Conservation (phyloP, 768 basidiomycete genomes). For the Boletus tomentosulus region DNA sequence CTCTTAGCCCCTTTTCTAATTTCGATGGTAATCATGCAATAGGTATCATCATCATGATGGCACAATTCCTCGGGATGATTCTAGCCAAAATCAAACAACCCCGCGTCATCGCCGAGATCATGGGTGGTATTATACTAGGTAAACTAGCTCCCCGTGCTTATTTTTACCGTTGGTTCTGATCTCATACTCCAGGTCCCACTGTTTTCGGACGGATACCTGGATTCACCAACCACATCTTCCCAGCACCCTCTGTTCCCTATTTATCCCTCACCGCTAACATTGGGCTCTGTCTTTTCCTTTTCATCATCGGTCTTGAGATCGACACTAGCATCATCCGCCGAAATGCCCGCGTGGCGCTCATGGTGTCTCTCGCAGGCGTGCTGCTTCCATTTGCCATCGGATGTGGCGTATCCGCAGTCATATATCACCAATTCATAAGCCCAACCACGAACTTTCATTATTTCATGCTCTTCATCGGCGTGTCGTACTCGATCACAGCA, state of each 20-base stretch:
- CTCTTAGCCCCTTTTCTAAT: neutral
- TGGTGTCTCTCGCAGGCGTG: slow-evolving; percentile 80
- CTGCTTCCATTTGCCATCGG: slow-evolving; percentile 85
- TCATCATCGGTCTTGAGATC: slow-evolving; percentile 91
- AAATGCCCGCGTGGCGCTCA: slow-evolving; percentile 60
- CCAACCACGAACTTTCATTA: slow-evolving; percentile 62
- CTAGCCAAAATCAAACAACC: slow-evolving; percentile 78
- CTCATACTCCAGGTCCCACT: slow-evolving; percentile 36
- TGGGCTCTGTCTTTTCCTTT: slow-evolving; percentile 84
- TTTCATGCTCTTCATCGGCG: slow-evolving; percentile 93
- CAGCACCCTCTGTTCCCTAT: slow-evolving; percentile 61
- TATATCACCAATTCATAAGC: slow-evolving; percentile 74
- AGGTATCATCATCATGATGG: slow-evolving; percentile 79
- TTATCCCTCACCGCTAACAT: slow-evolving; percentile 87
- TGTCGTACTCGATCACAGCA: slow-evolving; percentile 85
- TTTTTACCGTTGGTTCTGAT: slow-evolving; percentile 53
- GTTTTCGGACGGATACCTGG: slow-evolving; percentile 79
- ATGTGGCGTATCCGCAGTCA: slow-evolving; percentile 62
- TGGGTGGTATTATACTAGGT: slow-evolving; percentile 86
- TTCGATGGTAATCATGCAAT: slow-evolving; percentile 7
- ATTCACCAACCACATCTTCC: slow-evolving; percentile 86
- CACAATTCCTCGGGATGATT: slow-evolving; percentile 63
- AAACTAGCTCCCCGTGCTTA: slow-evolving; percentile 11
- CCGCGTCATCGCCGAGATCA: slow-evolving; percentile 89
- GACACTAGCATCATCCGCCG: slow-evolving; percentile 76